phyloP scores from a whole-genome alignment of 768 basidiomycete species.

The Trametes villosa region DNA sequence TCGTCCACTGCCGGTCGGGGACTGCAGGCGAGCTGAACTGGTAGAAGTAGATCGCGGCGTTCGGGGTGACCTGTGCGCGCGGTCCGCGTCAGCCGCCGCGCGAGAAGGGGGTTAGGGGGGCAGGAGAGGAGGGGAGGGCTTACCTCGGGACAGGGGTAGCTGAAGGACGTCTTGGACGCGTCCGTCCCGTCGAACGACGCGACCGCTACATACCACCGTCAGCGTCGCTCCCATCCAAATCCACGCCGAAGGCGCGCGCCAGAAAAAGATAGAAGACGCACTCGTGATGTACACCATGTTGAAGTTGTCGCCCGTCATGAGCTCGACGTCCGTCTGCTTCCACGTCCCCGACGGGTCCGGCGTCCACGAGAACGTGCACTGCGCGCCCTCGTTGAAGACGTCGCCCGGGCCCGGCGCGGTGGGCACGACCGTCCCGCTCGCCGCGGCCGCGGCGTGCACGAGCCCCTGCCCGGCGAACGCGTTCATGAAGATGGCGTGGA shows the following conservation, averaged over 20 bases:
- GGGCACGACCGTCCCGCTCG: constrained; percentile 40
- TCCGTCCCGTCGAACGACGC: constrained; percentile 69
- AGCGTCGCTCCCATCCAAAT: background rate
- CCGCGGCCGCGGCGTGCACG: background rate
- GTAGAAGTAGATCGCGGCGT: constrained; percentile 82
- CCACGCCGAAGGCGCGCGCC: background rate
- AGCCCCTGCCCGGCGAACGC: constrained; percentile 10
- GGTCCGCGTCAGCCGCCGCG: background rate
- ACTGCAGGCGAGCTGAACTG: constrained; percentile 60
- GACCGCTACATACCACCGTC: constrained; percentile 51
- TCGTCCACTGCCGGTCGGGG: constrained; percentile 14
- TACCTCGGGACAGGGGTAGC: constrained; percentile 71
- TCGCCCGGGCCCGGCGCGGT: constrained; percentile 61
- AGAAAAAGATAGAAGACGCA: background rate
- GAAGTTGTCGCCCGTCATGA: constrained; percentile 80
- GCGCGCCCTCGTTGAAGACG: constrained; percentile 56
- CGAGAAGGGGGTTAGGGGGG: background rate
- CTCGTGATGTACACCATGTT: constrained; percentile 59
- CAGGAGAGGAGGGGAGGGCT: constrained; percentile 21
- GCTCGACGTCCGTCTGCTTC: constrained; percentile 73
- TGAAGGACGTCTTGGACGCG: constrained; percentile 46
- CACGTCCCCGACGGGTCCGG: constrained; percentile 63
- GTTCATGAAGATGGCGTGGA: background rate
- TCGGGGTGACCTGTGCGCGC: constrained; percentile 56
- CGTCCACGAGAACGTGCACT: constrained; percentile 63